These are phyloP conservation scores for Tremella mesenterica DNA, from an alignment of 768 basidiomycete genomes.

Conservation along the genomic window DNA sequence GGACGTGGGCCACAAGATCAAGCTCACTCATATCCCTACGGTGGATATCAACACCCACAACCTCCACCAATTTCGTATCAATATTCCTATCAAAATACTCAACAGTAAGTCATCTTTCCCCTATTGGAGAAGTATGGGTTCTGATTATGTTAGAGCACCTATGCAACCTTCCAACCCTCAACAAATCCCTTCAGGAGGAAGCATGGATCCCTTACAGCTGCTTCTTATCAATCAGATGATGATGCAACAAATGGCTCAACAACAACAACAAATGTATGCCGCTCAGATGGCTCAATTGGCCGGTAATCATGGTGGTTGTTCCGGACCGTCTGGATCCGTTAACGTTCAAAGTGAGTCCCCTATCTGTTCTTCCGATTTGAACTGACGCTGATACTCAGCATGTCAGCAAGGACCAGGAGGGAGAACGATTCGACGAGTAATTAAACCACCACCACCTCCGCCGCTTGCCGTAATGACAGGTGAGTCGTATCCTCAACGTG, in stretches of 20 bases:
- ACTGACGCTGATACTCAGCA: not conserved
- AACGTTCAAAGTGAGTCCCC: not conserved
- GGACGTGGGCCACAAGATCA: too few relatives aligned
- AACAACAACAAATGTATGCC: not conserved
- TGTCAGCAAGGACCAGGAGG: not conserved
- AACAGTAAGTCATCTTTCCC: not conserved
- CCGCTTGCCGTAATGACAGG: too few relatives aligned
- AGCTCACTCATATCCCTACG: not conserved
- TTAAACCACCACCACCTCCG: not conserved
- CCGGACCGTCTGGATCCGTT: not conserved
- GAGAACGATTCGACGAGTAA: not conserved
- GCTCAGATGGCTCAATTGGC: not conserved
- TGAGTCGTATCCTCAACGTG: too few relatives aligned
- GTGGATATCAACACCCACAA: not conserved
- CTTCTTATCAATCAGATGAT: not conserved
- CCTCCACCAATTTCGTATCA: not conserved
- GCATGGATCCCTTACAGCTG: not conserved
- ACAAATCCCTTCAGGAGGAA: not conserved
- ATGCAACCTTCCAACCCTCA: not conserved
- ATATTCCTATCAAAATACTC: not conserved
- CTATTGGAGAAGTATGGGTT: not conserved
- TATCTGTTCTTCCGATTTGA: not conserved
- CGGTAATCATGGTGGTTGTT: not conserved
- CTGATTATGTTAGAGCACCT: not conserved
- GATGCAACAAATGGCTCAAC: not conserved